Conservation (phyloP, 2,329 filamentous ascomycete genomes). For the Aspergillus ibericus region DNA sequence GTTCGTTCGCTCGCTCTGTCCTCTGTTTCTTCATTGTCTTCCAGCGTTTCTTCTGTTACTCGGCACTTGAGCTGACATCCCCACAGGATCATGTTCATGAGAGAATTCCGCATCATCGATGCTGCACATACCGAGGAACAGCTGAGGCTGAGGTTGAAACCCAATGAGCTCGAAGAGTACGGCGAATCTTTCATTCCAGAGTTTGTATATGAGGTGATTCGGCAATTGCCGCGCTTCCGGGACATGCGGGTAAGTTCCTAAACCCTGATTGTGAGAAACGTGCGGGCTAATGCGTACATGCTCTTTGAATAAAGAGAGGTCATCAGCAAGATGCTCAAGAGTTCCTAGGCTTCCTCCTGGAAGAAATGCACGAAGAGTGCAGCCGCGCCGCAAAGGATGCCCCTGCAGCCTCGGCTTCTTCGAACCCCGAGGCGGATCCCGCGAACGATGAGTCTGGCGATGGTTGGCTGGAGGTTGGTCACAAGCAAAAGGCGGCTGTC, state of each 20-base stretch:
- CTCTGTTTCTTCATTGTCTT: neutral
- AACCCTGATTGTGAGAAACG: neutral
- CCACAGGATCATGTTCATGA: slow-evolving; percentile 87
- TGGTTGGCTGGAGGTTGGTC: slow-evolving; percentile 94
- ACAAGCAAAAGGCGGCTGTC: slow-evolving; percentile 81
- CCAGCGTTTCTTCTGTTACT: neutral
- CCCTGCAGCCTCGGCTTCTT: slow-evolving; percentile 26
- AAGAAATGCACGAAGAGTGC: slow-evolving; percentile 92
- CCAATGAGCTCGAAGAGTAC: slow-evolving; percentile 81
- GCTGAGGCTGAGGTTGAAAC: slow-evolving; percentile 72
- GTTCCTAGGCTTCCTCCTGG: slow-evolving; percentile 88
- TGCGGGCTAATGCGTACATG: neutral
- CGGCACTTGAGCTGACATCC: slow-evolving; percentile 9
- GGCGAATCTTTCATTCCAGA: slow-evolving; percentile 90
- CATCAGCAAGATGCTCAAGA: slow-evolving; percentile 98
- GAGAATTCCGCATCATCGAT: slow-evolving; percentile 83
- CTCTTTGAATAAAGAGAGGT: slow-evolving; percentile 61
- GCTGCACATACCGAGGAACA: slow-evolving; percentile 73
- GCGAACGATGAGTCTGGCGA: slow-evolving; percentile 49
- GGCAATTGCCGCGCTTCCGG: slow-evolving; percentile 80
- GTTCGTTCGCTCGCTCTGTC: too few relatives aligned
- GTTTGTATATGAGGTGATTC: slow-evolving; percentile 92
- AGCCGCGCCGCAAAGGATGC: slow-evolving; percentile 68
- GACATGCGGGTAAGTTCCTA: slow-evolving; percentile 74
- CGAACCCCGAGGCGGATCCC: slow-evolving; percentile 46